A percentile compares a stretch with the other conserved stretches of the same genome.
Evolutionary conservation across 257 asterid species (phyloP).

Genomic region (Coffea canephora): DNA sequence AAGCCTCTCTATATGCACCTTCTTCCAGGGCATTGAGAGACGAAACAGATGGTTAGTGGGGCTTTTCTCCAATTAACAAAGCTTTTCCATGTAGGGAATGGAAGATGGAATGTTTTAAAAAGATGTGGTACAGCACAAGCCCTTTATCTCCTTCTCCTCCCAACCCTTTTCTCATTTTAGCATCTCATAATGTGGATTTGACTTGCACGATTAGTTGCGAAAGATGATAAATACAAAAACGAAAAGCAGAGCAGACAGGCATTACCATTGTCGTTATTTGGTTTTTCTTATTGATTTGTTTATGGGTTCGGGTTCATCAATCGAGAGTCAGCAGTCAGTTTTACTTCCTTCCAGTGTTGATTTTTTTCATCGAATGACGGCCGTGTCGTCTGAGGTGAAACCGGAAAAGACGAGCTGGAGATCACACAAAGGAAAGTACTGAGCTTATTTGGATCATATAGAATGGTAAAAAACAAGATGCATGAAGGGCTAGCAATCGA

Average conservation of each 20-base stretch:
- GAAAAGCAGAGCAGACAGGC: background rate
- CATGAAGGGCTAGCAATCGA: background rate
- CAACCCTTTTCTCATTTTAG: background rate
- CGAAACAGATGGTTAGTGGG: slow-evolving; percentile 8
- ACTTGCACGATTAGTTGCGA: background rate
- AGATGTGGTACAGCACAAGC: slow-evolving; percentile 6
- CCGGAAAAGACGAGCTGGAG: background rate
- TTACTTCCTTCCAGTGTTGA: background rate
- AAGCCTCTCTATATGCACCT: background rate
- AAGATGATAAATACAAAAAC: background rate
- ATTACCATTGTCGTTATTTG: background rate
- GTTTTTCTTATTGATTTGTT: background rate
- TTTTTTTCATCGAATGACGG: background rate
- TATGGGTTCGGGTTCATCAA: slow-evolving; percentile 1
- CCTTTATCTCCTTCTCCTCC: background rate
- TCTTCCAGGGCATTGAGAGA: background rate
- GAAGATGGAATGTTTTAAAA: slow-evolving; percentile 12
- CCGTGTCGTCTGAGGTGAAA: background rate
- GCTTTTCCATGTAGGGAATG: background rate
- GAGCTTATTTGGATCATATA: background rate
- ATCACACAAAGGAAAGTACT: background rate
- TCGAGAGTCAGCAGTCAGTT: background rate
- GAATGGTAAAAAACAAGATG: background rate
- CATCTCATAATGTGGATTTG: background rate
- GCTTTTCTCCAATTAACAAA: background rate